Evolutionary conservation across 306 rosid genomes (phyloP), one percentile per base, ranked within the genome.

Genomic region (Malus orientalis): DNA sequence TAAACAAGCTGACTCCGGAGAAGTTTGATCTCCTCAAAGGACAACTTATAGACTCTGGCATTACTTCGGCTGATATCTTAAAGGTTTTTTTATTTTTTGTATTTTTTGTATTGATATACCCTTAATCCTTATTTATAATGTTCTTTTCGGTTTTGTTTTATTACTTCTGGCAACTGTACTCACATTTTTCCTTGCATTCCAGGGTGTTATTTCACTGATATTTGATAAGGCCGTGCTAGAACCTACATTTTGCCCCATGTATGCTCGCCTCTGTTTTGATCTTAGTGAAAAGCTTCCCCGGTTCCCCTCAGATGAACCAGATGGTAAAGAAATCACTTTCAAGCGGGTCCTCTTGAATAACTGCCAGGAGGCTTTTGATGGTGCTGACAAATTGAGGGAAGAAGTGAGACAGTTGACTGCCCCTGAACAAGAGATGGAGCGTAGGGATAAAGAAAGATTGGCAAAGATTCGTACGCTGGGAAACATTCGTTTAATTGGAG

Each of bases 361-460:
- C 78, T 96, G 99, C 83, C 99, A 93, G 89, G 99, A 91, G 87
- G 98, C 96, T 75, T 96, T 96, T 89, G 98, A 96, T 87, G 98
- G 96, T 71, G 90, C 96, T 44, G 99, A 78, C 29, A 85, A 91
- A 70, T 44, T 96, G 83, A 85, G 98, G 83, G 90, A 87, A 85
- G 99, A 96, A 84, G 16, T 88, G 60, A 82, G 89, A 77, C 90
- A 88, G 88, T 88, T 93, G 99, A 91, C 85, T 71, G 83, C 91
- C 40, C 93, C 99, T 75, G 99, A 96, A 62, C 97, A 88, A 87
- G 98, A 96, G 81, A 74, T 59, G 64, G 97, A 91, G 79, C 91
- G 93, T 54, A 86, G 90, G 81, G 99, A 93, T 88, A 89, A 87
- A 79, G 99, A 96, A 66, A 87, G 93, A 83, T 77, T 89, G 82